phyloP scores from a whole-genome alignment of 1,139 yeast genomes.

The Suhomyces chickasaworum region DNA sequence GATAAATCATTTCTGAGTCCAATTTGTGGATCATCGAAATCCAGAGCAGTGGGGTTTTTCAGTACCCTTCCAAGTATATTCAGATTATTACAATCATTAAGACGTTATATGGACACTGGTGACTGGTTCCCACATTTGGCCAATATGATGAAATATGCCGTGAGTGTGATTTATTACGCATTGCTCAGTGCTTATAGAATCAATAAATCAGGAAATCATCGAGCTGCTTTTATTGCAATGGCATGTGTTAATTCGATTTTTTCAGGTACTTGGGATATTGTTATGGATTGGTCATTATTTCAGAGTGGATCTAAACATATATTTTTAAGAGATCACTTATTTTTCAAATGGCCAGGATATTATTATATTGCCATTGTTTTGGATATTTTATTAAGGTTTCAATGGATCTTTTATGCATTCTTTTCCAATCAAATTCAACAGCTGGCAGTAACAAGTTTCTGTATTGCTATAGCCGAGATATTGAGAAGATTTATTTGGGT shows the following conservation, averaged over 20 bases:
- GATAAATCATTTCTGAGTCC: conserved; percentile 25
- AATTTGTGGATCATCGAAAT: conserved; percentile 75
- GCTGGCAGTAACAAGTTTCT: conserved; percentile 86
- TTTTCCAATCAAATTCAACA: conserved; percentile 80
- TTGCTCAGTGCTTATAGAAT: conserved; percentile 82
- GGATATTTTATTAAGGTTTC: conserved; percentile 77
- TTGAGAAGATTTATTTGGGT: conserved; percentile 86
- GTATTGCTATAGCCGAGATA: conserved; percentile 79
- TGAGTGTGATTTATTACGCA: conserved; percentile 68
- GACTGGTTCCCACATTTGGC: conserved; percentile 97
- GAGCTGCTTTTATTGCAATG: conserved; percentile 67
- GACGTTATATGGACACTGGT: conserved; percentile 92
- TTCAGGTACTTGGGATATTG: conserved; percentile 80
- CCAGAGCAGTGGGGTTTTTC: conserved; percentile 79
- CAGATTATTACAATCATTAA: conserved; percentile 85
- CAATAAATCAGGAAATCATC: conserved; percentile 42
- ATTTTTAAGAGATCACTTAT: conserved; percentile 71
- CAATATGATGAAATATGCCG: conserved; percentile 76
- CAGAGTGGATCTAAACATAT: conserved; percentile 63
- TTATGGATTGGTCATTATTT: conserved; percentile 93
- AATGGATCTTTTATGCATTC: conserved; percentile 83
- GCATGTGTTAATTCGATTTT: conserved; percentile 73
- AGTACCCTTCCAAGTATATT: conserved; percentile 84
- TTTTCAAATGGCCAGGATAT: conserved; percentile 54
- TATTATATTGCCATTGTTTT: conserved; percentile 75